Conservation (phyloP, 176 grass and related monocot species). For the Carex littledalei region DNA sequence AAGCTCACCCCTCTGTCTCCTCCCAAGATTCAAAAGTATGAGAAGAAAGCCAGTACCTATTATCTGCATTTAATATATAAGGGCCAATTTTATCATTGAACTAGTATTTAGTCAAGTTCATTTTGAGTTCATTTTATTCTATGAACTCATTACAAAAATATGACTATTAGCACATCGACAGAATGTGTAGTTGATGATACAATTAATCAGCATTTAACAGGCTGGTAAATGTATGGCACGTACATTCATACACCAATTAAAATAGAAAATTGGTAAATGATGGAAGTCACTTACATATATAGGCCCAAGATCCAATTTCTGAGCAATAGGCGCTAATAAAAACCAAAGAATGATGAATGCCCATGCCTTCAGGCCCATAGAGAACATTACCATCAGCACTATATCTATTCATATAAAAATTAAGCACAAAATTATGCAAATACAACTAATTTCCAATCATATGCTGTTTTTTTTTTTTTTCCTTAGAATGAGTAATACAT, state of each 20-base stretch:
- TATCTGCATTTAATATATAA: conserved; percentile 47
- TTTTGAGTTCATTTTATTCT: neutral
- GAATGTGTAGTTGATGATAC: neutral
- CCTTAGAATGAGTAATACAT: neutral
- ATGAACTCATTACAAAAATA: neutral
- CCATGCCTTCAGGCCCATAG: conserved; percentile 76
- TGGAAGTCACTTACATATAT: conserved; percentile 66
- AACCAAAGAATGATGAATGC: conserved; percentile 62
- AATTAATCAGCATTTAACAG: conserved; percentile 1
- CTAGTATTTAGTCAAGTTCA: conserved; percentile 14
- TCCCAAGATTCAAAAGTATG: conserved; percentile 92
- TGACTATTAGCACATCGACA: neutral
- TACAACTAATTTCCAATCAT: neutral
- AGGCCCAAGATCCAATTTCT: conserved; percentile 59
- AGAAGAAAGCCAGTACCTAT: conserved; percentile 72
- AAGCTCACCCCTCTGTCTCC: conserved; percentile 70
- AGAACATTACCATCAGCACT: conserved; percentile 80
- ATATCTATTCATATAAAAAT: conserved; percentile 59
- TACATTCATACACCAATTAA: neutral
- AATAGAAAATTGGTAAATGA: neutral
- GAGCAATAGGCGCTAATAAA: conserved; percentile 71
- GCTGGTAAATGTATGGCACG: neutral
- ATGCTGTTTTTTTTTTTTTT: neutral
- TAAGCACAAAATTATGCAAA: neutral
- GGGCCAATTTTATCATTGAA: conserved; percentile 3